phyloP scores from a whole-genome alignment of 306 rosid genomes.

The Canavalia ensiformis region DNA sequence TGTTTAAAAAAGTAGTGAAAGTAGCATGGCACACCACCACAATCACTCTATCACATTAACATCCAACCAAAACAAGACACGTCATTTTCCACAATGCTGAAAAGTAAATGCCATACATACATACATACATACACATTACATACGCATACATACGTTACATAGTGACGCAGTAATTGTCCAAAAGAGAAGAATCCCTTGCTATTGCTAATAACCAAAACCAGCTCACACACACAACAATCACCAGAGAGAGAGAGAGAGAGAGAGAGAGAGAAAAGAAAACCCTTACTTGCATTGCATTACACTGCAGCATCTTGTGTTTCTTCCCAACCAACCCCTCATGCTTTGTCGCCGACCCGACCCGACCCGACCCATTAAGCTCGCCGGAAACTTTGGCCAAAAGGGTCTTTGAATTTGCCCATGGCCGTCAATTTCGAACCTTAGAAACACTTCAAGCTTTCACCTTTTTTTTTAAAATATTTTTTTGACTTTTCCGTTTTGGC shows the following conservation, averaged over 20 bases:
- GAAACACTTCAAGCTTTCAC: constrained; percentile 44
- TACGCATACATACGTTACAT: not conserved
- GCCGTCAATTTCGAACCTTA: constrained; percentile 43
- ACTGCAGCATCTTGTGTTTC: constrained; percentile 37
- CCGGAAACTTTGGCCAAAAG: constrained; percentile 45
- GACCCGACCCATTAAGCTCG: constrained; percentile 45
- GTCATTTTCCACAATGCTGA: constrained; percentile 48
- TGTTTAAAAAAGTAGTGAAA: not conserved
- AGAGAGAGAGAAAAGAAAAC: not conserved
- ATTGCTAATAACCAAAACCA: constrained; percentile 47
- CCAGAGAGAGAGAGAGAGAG: not conserved
- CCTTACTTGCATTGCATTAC: constrained; percentile 40
- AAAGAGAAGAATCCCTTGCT: constrained; percentile 31
- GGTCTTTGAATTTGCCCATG: constrained; percentile 40
- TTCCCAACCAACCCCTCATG: constrained; percentile 45
- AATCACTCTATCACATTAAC: not conserved
- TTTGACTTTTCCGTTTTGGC: not conserved
- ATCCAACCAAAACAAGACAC: constrained; percentile 54
- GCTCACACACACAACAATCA: constrained; percentile 42
- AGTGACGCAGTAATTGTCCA: constrained; percentile 44
- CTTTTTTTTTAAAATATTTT: not conserved
- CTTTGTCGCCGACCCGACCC: constrained; percentile 49
- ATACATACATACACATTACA: not conserved
- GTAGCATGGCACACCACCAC: not conserved
- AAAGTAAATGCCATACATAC: constrained; percentile 45